phyloP scores from a whole-genome alignment of 176 grass and related monocot species.

The Aechmea fasciata region DNA sequence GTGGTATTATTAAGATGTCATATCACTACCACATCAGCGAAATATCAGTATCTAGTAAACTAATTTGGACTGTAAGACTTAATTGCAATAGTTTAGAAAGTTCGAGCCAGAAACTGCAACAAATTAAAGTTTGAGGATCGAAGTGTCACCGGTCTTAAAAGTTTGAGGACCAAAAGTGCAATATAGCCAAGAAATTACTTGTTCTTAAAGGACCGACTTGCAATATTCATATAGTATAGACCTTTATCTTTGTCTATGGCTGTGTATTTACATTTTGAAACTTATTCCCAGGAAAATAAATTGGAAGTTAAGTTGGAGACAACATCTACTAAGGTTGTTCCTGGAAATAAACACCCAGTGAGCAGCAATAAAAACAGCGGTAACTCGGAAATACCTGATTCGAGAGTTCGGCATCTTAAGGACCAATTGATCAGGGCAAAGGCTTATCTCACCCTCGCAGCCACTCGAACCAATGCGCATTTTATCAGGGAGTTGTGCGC shows the following conservation, averaged over 20 bases:
- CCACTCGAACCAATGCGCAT: background rate
- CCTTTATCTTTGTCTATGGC: background rate
- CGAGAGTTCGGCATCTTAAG: slow-evolving; percentile 7
- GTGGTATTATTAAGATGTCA: too few relatives aligned
- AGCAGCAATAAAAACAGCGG: background rate
- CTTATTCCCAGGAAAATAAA: background rate
- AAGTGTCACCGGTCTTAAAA: too few relatives aligned
- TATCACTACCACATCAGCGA: too few relatives aligned
- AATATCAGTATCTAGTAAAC: too few relatives aligned
- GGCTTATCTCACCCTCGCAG: background rate
- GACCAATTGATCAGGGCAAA: slow-evolving; percentile 10
- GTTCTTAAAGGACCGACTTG: too few relatives aligned
- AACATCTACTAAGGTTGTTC: background rate
- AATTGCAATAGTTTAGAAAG: too few relatives aligned
- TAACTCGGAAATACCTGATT: background rate
- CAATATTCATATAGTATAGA: too few relatives aligned
- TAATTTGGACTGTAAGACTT: too few relatives aligned
- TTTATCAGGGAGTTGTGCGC: background rate
- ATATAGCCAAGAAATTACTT: too few relatives aligned
- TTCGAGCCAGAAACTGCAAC: too few relatives aligned
- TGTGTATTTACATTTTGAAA: background rate
- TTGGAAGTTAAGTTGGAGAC: background rate
- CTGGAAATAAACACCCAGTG: background rate
- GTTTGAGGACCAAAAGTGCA: too few relatives aligned
- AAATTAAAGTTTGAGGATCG: too few relatives aligned